Base-by-base conservation (phyloP, 2,329 filamentous ascomycete genomes). In the Cladosporium sp. region DNA sequence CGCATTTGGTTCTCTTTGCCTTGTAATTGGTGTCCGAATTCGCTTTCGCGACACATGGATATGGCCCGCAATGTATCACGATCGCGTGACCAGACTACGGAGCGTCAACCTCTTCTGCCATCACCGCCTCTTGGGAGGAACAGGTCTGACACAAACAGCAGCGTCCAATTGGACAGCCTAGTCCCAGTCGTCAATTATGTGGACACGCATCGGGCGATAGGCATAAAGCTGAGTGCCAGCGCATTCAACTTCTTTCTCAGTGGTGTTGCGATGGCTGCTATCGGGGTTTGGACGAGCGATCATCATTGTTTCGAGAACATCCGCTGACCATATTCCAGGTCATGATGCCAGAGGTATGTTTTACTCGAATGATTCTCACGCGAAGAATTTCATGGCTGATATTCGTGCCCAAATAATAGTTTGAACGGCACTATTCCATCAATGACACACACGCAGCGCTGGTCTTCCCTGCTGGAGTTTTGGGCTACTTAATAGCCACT, bases 241-340 rank as follows among this genome's bases (percentile, higher is more conserved):
- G 17, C 50, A 15, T 8, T 53, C 37, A 53, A 53, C 25, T 53
- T 53, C 50, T 53, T 53, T n/a, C 20, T 44, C 4, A 53, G 50
- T 7, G 50, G 50, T 12, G 19, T 53, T 32, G 50, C 50, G 6
- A 53, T 53, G 50, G 36, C 50, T 10, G 50, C 36, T 12, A 19
- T 53, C 5, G 50, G 50, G 8, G 50, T 53, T 17, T 20, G 24
- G 15, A 24, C 22, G 10, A 19, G 3, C n/a, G 4, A 9, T 20
- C 4, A 17, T 15, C 3, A 13, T 22, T 13, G 35, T 8, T 9
- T 8, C 9, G 4, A 10, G 9, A 22, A 32, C 8, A 3, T 10
- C n/a, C n/a, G 37, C 50, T 53, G 24, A 53, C 3, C 13, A 3
- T 44, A 3, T 44, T 9, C 32, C 9, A 53, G 50, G 37, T 37